Conservation (phyloP, 2,329 filamentous ascomycete species). For the Neofusicoccum parvum region DNA sequence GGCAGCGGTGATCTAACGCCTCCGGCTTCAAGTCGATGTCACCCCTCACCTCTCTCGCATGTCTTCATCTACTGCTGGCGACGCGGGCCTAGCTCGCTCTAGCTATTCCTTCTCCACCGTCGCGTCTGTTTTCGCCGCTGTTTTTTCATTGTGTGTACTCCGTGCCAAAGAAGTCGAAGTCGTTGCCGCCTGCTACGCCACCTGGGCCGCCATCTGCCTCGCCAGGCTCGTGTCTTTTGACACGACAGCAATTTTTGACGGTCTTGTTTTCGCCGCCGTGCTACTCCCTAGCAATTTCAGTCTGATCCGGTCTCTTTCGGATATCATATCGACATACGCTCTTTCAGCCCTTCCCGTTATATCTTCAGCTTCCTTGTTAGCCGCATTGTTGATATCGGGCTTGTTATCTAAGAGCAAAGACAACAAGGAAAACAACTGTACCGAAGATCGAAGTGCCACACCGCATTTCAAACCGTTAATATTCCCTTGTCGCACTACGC, state of each 20-base stretch:
- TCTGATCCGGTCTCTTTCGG: neutral
- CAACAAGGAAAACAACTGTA: neutral
- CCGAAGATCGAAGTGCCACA: neutral
- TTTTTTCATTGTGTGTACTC: neutral
- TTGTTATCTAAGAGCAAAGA: neutral
- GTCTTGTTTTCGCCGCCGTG: neutral
- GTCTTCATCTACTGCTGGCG: constrained; percentile 6
- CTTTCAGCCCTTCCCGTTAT: neutral
- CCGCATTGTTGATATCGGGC: neutral
- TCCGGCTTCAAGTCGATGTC: neutral
- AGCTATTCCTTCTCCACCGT: neutral
- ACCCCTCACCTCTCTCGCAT: constrained; percentile 1
- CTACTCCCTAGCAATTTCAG: neutral
- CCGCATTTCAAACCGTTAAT: constrained; percentile 46
- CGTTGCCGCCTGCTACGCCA: constrained; percentile 9
- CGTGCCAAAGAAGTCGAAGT: neutral
- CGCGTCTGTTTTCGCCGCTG: neutral
- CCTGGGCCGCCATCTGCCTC: neutral
- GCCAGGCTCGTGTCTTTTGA: neutral
- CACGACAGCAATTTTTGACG: neutral
- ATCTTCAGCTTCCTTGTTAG: neutral
- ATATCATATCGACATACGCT: neutral
- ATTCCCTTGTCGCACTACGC: constrained; percentile 66
- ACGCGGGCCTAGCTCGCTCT: neutral
- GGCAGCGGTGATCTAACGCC: constrained; percentile 12